These are phyloP conservation scores for Magnolia kwangsiensis DNA, from an alignment of 164 flowering plant genomes.

Conservation along the genomic window DNA sequence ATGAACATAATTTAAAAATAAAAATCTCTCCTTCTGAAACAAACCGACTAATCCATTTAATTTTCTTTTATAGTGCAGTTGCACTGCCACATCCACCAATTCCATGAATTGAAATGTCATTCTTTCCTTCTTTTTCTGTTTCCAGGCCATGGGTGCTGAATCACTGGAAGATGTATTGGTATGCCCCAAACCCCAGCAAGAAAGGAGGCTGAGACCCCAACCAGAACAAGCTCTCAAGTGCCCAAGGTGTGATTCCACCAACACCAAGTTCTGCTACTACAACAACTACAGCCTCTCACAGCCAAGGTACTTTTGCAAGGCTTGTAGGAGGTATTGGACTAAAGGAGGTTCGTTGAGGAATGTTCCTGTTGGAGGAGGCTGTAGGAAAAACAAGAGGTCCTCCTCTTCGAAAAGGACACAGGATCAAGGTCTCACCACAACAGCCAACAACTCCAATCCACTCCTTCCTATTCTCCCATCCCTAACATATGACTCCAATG, in stretches of 20 bases:
- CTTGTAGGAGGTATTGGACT: constrained; percentile 94
- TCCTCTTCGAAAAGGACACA: constrained; percentile 43
- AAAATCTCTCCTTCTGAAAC: neutral
- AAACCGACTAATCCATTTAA: neutral
- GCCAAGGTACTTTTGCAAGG: constrained; percentile 94
- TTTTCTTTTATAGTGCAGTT: neutral
- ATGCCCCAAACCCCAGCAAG: constrained; percentile 50
- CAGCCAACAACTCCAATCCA: constrained; percentile 24
- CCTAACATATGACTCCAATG: constrained; percentile 44
- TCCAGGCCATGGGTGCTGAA: constrained; percentile 52
- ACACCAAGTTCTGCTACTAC: constrained; percentile 97
- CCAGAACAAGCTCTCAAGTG: constrained; percentile 76
- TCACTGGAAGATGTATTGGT: constrained; percentile 60
- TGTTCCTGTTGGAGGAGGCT: constrained; percentile 97
- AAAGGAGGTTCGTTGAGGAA: constrained; percentile 93
- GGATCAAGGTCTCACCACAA: constrained; percentile 28
- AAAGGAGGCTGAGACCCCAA: constrained; percentile 60
- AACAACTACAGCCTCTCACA: constrained; percentile 95
- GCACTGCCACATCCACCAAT: neutral
- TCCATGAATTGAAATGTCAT: too few species aligned
- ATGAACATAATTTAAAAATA: too few species aligned
- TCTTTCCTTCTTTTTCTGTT: neutral
- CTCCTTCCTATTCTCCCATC: constrained; percentile 24
- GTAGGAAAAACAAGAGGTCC: constrained; percentile 79
- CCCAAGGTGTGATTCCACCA: constrained; percentile 90